Percentiles rank a stretch among this genome's conserved stretches.
phyloP scores from a whole-genome alignment of 2,329 filamentous ascomycete species.

The Daldinia sp. region DNA sequence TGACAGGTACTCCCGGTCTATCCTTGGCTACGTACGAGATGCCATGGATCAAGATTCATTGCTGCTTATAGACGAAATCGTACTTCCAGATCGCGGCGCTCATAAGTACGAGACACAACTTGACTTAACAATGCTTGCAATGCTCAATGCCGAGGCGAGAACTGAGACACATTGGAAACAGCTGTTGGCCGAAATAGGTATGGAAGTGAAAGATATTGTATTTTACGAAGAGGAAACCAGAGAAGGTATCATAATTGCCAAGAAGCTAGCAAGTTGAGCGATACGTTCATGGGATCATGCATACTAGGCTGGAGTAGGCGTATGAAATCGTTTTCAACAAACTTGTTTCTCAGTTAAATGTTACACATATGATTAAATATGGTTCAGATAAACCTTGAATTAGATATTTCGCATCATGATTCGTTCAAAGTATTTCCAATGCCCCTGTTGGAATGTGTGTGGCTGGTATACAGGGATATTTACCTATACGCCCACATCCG shows the following conservation, averaged over 20 bases:
- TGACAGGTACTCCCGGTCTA: conserved; percentile 17
- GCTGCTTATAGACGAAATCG: conserved; percentile 29
- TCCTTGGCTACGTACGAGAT: conserved; percentile 25
- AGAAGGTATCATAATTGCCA: conserved; percentile 30
- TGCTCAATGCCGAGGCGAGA: conserved; percentile 34
- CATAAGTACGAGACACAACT: conserved; percentile 30
- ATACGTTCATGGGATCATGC: neutral
- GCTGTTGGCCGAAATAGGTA: conserved; percentile 18
- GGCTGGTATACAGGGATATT: too few species aligned
- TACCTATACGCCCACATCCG: too few species aligned
- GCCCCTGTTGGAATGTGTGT: too few species aligned
- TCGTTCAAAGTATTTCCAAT: too few species aligned
- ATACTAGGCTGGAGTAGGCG: neutral
- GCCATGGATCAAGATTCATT: conserved; percentile 26
- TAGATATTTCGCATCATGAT: too few species aligned
- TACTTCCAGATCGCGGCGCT: conserved; percentile 24
- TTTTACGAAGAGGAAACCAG: conserved; percentile 33
- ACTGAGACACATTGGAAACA: conserved; percentile 27
- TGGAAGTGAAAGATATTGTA: conserved; percentile 27
- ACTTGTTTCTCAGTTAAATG: neutral
- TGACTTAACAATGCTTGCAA: conserved; percentile 31
- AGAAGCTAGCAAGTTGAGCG: conserved; percentile 11
- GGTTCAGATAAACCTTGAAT: neutral
- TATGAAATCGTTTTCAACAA: neutral
- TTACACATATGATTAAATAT: neutral